Conservation (phyloP, 768 basidiomycete species). For the Suillus subalutaceus region DNA sequence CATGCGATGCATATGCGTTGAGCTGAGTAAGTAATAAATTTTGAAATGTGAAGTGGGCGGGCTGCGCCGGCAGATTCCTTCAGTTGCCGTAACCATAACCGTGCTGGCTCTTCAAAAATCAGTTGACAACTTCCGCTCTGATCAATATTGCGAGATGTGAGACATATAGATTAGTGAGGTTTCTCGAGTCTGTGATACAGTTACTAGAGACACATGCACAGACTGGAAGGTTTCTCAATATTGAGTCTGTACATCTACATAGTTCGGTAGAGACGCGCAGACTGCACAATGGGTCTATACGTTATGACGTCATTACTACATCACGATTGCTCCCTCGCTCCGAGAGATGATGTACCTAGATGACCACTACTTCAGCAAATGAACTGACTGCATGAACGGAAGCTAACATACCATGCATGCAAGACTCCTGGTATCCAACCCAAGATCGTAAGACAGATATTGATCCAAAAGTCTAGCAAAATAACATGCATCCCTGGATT, state of each 20-base stretch:
- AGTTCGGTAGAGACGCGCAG: neutral
- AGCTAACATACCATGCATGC: conserved; percentile 47
- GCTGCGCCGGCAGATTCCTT: neutral
- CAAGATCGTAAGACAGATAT: conserved; percentile 42
- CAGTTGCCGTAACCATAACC: neutral
- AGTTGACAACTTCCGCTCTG: too few relatives aligned
- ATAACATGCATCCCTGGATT: neutral
- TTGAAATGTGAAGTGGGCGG: too few relatives aligned
- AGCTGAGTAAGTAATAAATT: too few relatives aligned
- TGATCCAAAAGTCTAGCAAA: conserved; percentile 38
- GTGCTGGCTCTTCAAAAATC: too few relatives aligned
- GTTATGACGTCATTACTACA: conserved; percentile 3
- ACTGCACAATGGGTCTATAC: too few relatives aligned
- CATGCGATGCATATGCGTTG: neutral
- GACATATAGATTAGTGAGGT: neutral
- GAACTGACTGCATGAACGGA: neutral
- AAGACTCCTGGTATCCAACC: conserved; percentile 57
- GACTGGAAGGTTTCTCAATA: too few relatives aligned
- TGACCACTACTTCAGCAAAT: neutral
- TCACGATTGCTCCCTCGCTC: conserved; percentile 22
- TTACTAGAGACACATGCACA: too few relatives aligned
- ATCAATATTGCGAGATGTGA: too few relatives aligned
- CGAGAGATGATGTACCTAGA: conserved; percentile 27
- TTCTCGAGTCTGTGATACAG: neutral
- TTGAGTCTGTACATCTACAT: too few relatives aligned